Percentiles rank a stretch among this genome's conserved stretches.
These are phyloP conservation scores for Neurospora sp. DNA, from an alignment of 495 filamentous ascomycete genomes.

Conservation along the genomic window DNA sequence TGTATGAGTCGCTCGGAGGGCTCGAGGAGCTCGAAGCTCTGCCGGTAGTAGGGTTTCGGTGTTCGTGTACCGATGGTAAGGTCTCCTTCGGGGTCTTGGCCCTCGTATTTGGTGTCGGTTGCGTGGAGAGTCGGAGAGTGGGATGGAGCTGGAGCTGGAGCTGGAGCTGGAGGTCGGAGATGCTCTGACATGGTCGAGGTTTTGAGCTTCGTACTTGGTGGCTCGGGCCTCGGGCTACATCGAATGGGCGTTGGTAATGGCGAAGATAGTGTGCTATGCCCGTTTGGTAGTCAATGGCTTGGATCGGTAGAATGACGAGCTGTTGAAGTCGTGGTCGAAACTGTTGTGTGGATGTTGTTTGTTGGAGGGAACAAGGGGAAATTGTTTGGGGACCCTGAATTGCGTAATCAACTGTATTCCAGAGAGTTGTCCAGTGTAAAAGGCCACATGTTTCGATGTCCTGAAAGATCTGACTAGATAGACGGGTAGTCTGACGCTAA, in stretches of 20 bases:
- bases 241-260: neutral
- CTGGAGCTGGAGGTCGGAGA: constrained; percentile 20
- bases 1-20: constrained; percentile 23
- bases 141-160: neutral
- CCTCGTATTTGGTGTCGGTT: constrained; percentile 5
- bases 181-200: constrained; percentile 28
- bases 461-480: neutral
- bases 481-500: neutral
- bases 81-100: constrained; percentile 14
- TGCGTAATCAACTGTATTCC: neutral
- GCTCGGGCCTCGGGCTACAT: constrained; percentile 6
- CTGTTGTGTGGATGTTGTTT: neutral
- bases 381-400: neutral
- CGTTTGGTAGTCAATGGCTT: neutral
- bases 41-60: constrained; percentile 66
- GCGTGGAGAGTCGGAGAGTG: constrained; percentile 1
- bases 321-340: neutral
- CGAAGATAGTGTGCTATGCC: neutral
- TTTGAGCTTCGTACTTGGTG: neutral
- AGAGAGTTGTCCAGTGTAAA: neutral
- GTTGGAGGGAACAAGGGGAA: neutral
- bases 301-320: neutral
- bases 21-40: constrained; percentile 38
- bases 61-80: constrained; percentile 56
- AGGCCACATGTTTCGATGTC: neutral